Percentiles rank a stretch among this genome's conserved stretches.
Conservation (phyloP, 2,329 filamentous ascomycete species). For the Cordyceps fumosorosea region DNA sequence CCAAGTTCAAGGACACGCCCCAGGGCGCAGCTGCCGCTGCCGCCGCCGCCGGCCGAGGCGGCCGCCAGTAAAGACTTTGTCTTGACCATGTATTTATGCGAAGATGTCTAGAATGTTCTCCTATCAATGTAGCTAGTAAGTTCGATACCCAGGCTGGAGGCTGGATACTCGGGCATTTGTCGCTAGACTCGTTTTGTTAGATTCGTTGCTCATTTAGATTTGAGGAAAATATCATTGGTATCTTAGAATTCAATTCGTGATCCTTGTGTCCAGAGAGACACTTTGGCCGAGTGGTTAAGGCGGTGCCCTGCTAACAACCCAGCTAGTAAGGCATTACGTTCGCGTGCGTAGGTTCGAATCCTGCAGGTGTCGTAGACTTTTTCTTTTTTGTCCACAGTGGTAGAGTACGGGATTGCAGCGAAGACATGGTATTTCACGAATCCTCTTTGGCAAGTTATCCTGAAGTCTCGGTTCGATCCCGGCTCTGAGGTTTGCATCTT, state of each 20-base stretch:
- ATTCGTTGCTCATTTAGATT: background rate
- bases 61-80: background rate
- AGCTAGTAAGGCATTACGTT: no score
- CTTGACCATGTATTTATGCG: background rate
- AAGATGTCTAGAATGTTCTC: background rate
- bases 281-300: no score
- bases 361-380: no score
- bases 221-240: no score
- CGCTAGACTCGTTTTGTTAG: background rate
- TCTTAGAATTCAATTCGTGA: no score
- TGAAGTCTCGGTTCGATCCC: slow-evolving; percentile 17
- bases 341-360: no score
- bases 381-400: no score
- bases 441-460: background rate
- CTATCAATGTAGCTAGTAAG: background rate
- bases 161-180: background rate
- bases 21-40: no score
- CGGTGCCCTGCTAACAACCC: no score
- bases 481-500: background rate
- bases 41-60: background rate
- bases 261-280: no score
- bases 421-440: background rate
- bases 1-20: no score
- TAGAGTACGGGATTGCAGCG: slow-evolving; percentile 13
- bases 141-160: background rate